These are phyloP conservation scores for Periconia sp. DNA, from an alignment of 2,329 filamentous ascomycete genomes.

Conservation along the genomic window DNA sequence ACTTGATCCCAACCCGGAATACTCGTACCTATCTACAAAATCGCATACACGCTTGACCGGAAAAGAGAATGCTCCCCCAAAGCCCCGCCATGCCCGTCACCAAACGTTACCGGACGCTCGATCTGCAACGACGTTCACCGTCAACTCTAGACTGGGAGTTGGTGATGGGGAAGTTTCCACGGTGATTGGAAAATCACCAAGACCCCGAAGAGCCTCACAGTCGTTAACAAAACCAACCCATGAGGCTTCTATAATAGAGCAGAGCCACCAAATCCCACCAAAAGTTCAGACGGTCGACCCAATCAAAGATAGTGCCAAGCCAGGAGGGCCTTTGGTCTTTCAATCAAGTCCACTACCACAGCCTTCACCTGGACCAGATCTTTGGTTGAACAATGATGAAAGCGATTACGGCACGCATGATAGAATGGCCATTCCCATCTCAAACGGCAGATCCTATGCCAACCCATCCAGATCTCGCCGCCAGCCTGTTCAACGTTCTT, in stretches of 20 bases:
- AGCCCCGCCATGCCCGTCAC: slow-evolving; percentile 21
- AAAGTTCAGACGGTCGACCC: slow-evolving; percentile 20
- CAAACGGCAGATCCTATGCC: slow-evolving; percentile 27
- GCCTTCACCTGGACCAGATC: slow-evolving; percentile 31
- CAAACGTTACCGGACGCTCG: slow-evolving; percentile 25
- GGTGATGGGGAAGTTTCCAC: slow-evolving; percentile 22
- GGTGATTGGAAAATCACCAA: slow-evolving; percentile 23
- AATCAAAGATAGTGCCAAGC: slow-evolving; percentile 25
- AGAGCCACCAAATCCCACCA: slow-evolving; percentile 18
- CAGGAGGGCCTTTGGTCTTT: slow-evolving; percentile 10
- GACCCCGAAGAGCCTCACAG: slow-evolving; percentile 5
- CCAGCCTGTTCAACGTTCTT: slow-evolving; percentile 14
- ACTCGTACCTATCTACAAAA: slow-evolving; percentile 17
- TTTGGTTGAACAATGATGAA: slow-evolving; percentile 31
- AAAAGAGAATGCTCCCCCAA: slow-evolving; percentile 37
- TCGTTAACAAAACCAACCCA: slow-evolving; percentile 12
- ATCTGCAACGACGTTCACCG: slow-evolving; percentile 5
- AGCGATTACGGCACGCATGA: slow-evolving; percentile 32
- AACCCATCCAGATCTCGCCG: slow-evolving; percentile 25
- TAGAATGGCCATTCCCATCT: slow-evolving; percentile 35
- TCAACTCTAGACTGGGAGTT: slow-evolving; percentile 14
- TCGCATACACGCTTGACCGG: slow-evolving; percentile 18
- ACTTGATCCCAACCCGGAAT: slow-evolving; percentile 11
- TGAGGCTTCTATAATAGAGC: slow-evolving; percentile 10
- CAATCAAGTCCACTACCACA: slow-evolving; percentile 36